Percentiles rank a stretch among this genome's conserved stretches.
Conservation (phyloP, 305 asterid genomes). For the Fraxinus sp. region DNA sequence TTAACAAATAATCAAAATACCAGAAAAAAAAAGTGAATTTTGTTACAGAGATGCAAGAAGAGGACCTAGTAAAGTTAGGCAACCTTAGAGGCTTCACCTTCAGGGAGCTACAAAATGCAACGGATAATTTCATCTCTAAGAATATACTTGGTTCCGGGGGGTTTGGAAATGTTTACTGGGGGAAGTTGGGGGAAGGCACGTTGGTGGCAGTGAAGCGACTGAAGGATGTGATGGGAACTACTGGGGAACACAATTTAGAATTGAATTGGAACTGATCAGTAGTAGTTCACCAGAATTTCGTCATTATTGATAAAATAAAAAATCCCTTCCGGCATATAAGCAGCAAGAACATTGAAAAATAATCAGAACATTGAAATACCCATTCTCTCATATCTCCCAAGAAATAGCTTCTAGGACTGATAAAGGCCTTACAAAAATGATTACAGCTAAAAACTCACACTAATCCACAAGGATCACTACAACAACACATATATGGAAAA, state of each 20-base stretch:
- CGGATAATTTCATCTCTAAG: conserved; percentile 72
- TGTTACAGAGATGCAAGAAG: conserved; percentile 61
- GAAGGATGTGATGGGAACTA: conserved; percentile 73
- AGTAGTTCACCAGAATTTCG: conserved; percentile 33
- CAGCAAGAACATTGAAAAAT: too few species aligned
- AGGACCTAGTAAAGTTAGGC: conserved; percentile 63
- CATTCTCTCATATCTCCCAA: too few species aligned
- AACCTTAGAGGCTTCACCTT: conserved; percentile 74
- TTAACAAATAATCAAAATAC: too few species aligned
- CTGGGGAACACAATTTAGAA: conserved; percentile 81
- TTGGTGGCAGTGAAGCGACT: conserved; percentile 81
- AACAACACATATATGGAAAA: too few species aligned
- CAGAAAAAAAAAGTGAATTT: not conserved
- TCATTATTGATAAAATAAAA: too few species aligned
- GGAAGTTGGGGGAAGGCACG: conserved; percentile 63
- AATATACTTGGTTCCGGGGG: conserved; percentile 94
- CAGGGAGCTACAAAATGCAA: conserved; percentile 84
- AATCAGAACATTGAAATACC: too few species aligned
- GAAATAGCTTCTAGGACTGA: too few species aligned
- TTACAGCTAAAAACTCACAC: too few species aligned
- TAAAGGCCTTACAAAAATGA: too few species aligned
- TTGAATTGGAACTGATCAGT: conserved; percentile 86
- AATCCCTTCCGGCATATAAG: too few species aligned
- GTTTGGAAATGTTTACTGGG: conserved; percentile 86
- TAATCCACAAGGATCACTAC: too few species aligned